Base-by-base conservation (phyloP, 495 filamentous ascomycete genomes). In the Penicillium daleae region DNA sequence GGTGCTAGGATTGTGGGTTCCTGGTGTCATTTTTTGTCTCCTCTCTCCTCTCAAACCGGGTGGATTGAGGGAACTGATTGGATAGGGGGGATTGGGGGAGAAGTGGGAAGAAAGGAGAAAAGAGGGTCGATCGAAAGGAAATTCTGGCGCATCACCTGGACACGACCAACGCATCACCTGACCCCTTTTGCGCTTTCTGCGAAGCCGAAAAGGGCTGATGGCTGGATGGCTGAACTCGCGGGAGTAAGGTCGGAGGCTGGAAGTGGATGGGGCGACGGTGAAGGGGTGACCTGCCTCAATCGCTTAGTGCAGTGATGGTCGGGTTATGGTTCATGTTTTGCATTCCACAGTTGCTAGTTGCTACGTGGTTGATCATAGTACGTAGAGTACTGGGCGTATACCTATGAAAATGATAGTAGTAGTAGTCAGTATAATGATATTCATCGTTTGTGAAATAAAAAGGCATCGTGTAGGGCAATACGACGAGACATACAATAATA, bases 1-100 rank as follows among this genome's bases (percentile, higher is more conserved):
- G 69, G 64, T 71, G 6, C 62, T 55, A 17, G 35, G 44, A 33
- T 48, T 52, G 62, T 66, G 62, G 63, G 49, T 64, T 66, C 58
- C 51, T 60, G 33, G 40, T 29, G 51, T 4, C 49, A 58, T 61
- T 56, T 62, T 65, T 69, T 56, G n/a, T n/a, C n/a, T n/a, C n/a
- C n/a, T 60, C 57, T n/a, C 21, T 24, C 46, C 8, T 6, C 22
- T 24, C 12, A 12, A n/a, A 27, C 3, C 9, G 24, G 12, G 10
- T 19, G 46, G 26, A 49, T 10, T 13, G n/a, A 57, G 6, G 27
- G 37, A 40, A 29, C 39, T 35, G 49, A 52, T 52, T 52, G 49
- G 49, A 29, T 52, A n/a, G 49, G 12, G 26, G 49, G 26, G 21
- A 26, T n/a, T 31, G 29, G 29, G 26, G 6, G 2, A 21, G 7